These are phyloP conservation scores for Cercospora sp. DNA, from an alignment of 2,329 filamentous ascomycete genomes.

Conservation along the genomic window DNA sequence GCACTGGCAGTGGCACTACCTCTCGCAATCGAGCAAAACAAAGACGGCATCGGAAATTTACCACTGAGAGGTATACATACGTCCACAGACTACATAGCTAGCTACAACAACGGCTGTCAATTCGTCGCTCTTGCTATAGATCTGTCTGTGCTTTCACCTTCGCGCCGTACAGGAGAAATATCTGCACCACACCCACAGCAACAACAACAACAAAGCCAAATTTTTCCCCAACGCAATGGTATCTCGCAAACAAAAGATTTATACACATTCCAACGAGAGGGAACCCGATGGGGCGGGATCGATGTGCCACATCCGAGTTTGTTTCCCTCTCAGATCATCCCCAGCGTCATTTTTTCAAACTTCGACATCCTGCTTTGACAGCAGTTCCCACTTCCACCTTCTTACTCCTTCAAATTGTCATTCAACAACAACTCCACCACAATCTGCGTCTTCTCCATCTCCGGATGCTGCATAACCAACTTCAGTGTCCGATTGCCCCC, in stretches of 20 bases:
- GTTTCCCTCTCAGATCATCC: neutral
- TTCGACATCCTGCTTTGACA: neutral
- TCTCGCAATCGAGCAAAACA: neutral
- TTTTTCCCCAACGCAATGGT: slow-evolving; percentile 15
- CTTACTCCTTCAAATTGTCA: slow-evolving; percentile 59
- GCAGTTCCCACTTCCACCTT: neutral
- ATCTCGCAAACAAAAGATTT: slow-evolving; percentile 18
- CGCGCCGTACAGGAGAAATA: neutral
- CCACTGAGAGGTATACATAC: neutral
- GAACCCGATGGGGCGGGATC: neutral
- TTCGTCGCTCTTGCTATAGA: neutral
- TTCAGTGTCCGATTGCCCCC: slow-evolving; percentile 72
- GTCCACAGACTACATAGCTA: neutral
- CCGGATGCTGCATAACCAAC: slow-evolving; percentile 92
- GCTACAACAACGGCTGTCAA: neutral
- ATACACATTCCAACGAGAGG: neutral
- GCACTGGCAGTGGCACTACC: too few relatives aligned
- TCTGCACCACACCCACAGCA: too few relatives aligned
- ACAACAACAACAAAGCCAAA: neutral
- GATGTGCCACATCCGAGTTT: neutral
- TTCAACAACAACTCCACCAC: slow-evolving; percentile 91
- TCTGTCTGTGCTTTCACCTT: neutral
- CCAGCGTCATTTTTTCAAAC: neutral
- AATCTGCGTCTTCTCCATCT: slow-evolving; percentile 79
- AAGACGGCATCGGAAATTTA: neutral